Conservation (phyloP, 2,329 filamentous ascomycete genomes). For the Trichoderma polysporum region DNA sequence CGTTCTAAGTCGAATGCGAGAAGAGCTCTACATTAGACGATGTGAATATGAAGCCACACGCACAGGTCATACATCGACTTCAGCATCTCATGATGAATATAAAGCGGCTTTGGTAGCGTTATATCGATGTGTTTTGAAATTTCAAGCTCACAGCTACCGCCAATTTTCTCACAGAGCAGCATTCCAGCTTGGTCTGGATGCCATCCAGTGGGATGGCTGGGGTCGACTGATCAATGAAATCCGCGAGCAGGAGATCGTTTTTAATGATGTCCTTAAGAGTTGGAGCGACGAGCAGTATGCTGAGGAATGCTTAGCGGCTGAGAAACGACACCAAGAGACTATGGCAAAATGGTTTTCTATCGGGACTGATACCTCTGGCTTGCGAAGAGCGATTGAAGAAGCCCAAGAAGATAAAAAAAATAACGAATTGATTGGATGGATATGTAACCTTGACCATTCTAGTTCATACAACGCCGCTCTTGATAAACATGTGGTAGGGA, state of each 20-base stretch:
- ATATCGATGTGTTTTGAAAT: neutral
- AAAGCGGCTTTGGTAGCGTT: neutral
- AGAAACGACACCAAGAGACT: neutral
- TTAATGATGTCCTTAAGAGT: neutral
- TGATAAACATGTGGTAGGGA: neutral
- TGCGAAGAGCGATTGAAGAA: neutral
- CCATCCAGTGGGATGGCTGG: neutral
- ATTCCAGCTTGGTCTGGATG: neutral
- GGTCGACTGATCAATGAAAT: neutral
- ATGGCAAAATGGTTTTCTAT: neutral
- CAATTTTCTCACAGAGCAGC: neutral
- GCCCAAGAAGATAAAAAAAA: neutral
- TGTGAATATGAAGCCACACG: neutral
- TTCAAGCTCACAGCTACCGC: neutral
- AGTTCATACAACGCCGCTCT: slow-evolving; percentile 2
- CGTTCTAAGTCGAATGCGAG: neutral
- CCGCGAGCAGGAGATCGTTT: neutral
- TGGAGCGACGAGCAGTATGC: neutral
- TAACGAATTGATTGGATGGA: neutral
- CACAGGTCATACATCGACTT: no score
- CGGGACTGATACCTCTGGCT: neutral
- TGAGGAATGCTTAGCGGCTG: neutral
- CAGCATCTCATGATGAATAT: neutral
- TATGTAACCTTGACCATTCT: neutral
- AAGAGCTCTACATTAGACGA: neutral